Conservation (phyloP, 192 early-diverging fungal genomes). For the Phycomyces blakesleeanus region DNA sequence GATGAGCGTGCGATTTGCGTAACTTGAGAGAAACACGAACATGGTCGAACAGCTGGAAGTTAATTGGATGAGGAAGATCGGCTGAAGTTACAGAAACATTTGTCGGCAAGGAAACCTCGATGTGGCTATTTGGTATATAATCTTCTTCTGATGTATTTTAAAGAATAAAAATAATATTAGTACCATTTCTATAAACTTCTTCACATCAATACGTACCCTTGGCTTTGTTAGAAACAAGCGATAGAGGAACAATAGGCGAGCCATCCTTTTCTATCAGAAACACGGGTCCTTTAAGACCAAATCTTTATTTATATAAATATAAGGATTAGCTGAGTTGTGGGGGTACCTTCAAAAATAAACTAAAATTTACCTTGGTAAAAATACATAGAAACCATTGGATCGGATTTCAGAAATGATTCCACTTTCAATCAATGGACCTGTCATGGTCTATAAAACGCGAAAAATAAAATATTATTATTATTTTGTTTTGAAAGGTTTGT, state of each 20-base stretch:
- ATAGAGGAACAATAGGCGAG: constrained; percentile 51
- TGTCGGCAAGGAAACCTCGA: constrained; percentile 46
- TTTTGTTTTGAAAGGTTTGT: not conserved
- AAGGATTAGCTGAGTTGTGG: not conserved
- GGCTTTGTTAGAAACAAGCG: constrained; percentile 44
- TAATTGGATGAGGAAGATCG: constrained; percentile 36
- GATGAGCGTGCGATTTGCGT: constrained; percentile 55
- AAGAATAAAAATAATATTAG: constrained; percentile 8
- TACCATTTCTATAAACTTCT: not conserved
- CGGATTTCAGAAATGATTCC: constrained; percentile 72
- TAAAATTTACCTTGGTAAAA: constrained; percentile 42
- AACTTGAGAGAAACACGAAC: constrained; percentile 57
- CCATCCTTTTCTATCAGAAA: constrained; percentile 61
- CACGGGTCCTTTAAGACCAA: constrained; percentile 70
- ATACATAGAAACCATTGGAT: constrained; percentile 62
- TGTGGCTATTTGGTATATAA: constrained; percentile 31
- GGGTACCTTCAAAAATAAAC: not conserved
- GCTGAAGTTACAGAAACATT: constrained; percentile 41
- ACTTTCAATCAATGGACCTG: constrained; percentile 46
- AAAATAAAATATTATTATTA: not conserved
- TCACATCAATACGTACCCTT: constrained; percentile 28
- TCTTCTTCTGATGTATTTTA: not conserved
- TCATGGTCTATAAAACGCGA: constrained; percentile 4
- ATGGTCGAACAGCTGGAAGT: constrained; percentile 60
- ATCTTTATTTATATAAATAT: constrained; percentile 39